Conservation (phyloP, 83 land plant genomes). For the Larix sibirica region DNA sequence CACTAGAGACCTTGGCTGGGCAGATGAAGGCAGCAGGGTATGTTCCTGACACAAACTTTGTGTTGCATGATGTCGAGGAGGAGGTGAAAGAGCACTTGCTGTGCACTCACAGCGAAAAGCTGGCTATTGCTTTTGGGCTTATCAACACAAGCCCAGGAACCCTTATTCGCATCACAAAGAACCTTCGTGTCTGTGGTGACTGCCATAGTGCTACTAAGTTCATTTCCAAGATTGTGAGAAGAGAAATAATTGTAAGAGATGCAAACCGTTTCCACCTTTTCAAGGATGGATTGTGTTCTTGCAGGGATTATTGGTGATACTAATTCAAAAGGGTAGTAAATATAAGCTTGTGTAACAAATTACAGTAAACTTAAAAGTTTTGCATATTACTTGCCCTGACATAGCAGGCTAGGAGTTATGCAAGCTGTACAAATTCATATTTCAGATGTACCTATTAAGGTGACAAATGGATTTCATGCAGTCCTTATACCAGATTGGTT, state of each 20-base stretch:
- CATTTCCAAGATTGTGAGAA: slow-evolving; percentile 27
- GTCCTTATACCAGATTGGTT: too few species aligned
- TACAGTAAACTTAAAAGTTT: too few species aligned
- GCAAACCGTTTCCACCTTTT: slow-evolving; percentile 38
- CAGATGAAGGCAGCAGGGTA: slow-evolving; percentile 7
- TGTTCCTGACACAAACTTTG: background rate
- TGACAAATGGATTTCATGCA: too few species aligned
- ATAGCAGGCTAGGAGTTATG: too few species aligned
- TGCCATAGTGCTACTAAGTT: slow-evolving; percentile 39
- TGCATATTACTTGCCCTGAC: too few species aligned
- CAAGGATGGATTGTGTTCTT: slow-evolving; percentile 30
- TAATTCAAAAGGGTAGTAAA: background rate
- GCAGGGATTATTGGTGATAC: slow-evolving; percentile 37
- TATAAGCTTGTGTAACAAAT: background rate
- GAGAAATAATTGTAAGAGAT: slow-evolving; percentile 36
- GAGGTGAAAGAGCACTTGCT: slow-evolving; percentile 7
- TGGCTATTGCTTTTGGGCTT: slow-evolving; percentile 12
- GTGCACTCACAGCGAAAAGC: background rate
- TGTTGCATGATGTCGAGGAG: slow-evolving; percentile 7
- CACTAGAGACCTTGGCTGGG: slow-evolving; percentile 1
- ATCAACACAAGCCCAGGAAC: slow-evolving; percentile 27
- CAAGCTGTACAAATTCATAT: too few species aligned
- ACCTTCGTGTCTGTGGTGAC: slow-evolving; percentile 28
- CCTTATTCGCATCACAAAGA: slow-evolving; percentile 29
- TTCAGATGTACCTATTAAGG: too few species aligned